Conservation (phyloP, 2,329 filamentous ascomycete species). For the Immersiporthe knoxdaviesiana region DNA sequence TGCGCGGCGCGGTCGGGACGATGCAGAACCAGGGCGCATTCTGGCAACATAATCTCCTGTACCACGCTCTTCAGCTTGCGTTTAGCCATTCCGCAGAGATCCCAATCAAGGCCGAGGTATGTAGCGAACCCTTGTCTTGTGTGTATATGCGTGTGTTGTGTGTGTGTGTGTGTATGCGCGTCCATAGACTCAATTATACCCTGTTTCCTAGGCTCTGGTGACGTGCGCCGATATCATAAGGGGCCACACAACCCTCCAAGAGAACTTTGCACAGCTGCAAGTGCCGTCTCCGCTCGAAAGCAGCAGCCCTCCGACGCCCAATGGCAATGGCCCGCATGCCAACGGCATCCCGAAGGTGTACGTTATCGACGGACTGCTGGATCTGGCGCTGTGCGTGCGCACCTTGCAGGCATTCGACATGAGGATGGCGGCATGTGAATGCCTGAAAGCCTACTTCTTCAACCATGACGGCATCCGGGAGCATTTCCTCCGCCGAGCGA, state of each 20-base stretch:
- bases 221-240: slow-evolving; percentile 89
- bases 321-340: slow-evolving; percentile 45
- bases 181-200: slow-evolving; percentile 24
- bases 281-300: slow-evolving; percentile 64
- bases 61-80: slow-evolving; percentile 78
- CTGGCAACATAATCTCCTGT: slow-evolving; percentile 79
- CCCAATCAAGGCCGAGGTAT: slow-evolving; percentile 79
- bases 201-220: slow-evolving; percentile 68
- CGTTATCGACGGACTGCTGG: slow-evolving; percentile 90
- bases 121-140: slow-evolving; percentile 26
- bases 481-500: slow-evolving; percentile 86
- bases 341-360: slow-evolving; percentile 70
- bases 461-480: slow-evolving; percentile 78
- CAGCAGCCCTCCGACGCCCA: slow-evolving; percentile 34
- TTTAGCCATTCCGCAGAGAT: slow-evolving; percentile 75
- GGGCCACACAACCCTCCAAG: slow-evolving; percentile 78
- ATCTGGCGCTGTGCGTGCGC: slow-evolving; percentile 74
- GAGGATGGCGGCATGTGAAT: slow-evolving; percentile 83
- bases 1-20: slow-evolving; percentile 78
- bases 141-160: background rate
- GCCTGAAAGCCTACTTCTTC: slow-evolving; percentile 89
- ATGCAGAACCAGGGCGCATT: slow-evolving; percentile 83
- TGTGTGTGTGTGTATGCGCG: slow-evolving; percentile 7
- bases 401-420: slow-evolving; percentile 73
- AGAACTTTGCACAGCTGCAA: slow-evolving; percentile 85